Percentiles rank a stretch among this genome's conserved stretches.
Conservation (phyloP, 2,329 filamentous ascomycete genomes). For the Rachicladosporium sp. region DNA sequence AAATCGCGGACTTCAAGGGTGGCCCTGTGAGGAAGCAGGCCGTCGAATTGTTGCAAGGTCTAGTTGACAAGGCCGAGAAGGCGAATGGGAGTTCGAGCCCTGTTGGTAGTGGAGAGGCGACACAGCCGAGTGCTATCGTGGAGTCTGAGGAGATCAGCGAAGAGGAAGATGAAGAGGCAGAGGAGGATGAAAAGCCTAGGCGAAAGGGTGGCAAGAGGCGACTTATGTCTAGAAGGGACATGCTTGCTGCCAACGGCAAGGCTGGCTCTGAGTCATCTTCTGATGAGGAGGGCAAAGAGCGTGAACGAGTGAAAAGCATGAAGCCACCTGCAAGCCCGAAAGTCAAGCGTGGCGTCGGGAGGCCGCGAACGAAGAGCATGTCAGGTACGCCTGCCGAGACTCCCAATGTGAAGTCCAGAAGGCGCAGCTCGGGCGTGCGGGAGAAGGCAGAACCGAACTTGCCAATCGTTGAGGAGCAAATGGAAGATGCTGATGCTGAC, state of each 20-base stretch:
- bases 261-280: slow-evolving; percentile 18
- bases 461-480: slow-evolving; percentile 14
- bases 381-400: slow-evolving; percentile 13
- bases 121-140: too few species aligned
- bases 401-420: slow-evolving; percentile 9
- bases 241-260: slow-evolving; percentile 21
- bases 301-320: slow-evolving; percentile 13
- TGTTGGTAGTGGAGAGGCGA: too few species aligned
- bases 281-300: slow-evolving; percentile 14
- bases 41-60: slow-evolving; percentile 63
- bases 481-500: slow-evolving; percentile 4
- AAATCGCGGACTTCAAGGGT: slow-evolving; percentile 69
- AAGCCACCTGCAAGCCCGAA: slow-evolving; percentile 17
- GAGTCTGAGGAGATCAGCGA: slow-evolving; percentile 13
- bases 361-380: slow-evolving; percentile 18
- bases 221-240: slow-evolving; percentile 24
- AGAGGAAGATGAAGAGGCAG: slow-evolving; percentile 15
- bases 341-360: slow-evolving; percentile 11
- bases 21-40: slow-evolving; percentile 89
- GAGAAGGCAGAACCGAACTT: slow-evolving; percentile 11
- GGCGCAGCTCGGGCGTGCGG: slow-evolving; percentile 16
- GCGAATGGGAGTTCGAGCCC: slow-evolving; percentile 21
- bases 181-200: slow-evolving; percentile 14
- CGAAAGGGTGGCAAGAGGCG: slow-evolving; percentile 21
- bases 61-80: slow-evolving; percentile 42